A percentile compares a stretch with the other conserved stretches of the same genome.
Conservation (phyloP, 106 monocot species). For the Dendrobium huoshanense region DNA sequence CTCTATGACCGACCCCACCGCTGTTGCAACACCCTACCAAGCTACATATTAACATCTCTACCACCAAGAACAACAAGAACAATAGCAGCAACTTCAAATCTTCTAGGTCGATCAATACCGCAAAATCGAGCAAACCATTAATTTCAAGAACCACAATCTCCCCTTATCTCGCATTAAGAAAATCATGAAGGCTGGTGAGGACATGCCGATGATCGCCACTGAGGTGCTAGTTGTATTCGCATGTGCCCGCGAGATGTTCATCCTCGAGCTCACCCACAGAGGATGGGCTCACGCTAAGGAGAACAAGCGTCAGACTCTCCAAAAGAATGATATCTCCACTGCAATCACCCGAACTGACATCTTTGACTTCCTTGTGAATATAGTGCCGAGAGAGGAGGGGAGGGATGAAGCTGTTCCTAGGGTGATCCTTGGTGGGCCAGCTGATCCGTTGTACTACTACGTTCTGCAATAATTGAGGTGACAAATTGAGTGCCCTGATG, state of each 20-base stretch:
- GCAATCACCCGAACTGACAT: slow-evolving; percentile 8
- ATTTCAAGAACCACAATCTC: too few relatives aligned
- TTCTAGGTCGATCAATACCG: slow-evolving; percentile 73
- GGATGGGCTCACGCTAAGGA: too few relatives aligned
- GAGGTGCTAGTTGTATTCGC: slow-evolving; percentile 75
- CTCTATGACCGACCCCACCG: too few relatives aligned
- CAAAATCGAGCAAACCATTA: slow-evolving; percentile 41
- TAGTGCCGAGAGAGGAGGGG: slow-evolving; percentile 39
- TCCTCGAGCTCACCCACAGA: too few relatives aligned
- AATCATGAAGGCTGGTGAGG: slow-evolving; percentile 10
- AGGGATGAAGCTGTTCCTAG: slow-evolving; percentile 12
- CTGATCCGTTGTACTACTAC: slow-evolving; percentile 9
- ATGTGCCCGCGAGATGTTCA: not conserved
- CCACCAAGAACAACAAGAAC: too few relatives aligned
- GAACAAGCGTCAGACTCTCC: slow-evolving; percentile 19
- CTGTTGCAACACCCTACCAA: too few relatives aligned
- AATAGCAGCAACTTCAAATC: not conserved
- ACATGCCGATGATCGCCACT: slow-evolving; percentile 76
- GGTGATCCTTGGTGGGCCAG: not conserved
- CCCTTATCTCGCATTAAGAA: slow-evolving; percentile 64
- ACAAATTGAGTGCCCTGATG: slow-evolving; percentile 1
- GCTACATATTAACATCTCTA: too few relatives aligned
- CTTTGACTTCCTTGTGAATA: slow-evolving; percentile 54
- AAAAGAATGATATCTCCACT: slow-evolving; percentile 54
- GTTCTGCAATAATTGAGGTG: not conserved